A percentile compares a stretch with the other conserved stretches of the same genome.
Conservation (phyloP, 345 rosid genomes). For the Ricinus communis region DNA sequence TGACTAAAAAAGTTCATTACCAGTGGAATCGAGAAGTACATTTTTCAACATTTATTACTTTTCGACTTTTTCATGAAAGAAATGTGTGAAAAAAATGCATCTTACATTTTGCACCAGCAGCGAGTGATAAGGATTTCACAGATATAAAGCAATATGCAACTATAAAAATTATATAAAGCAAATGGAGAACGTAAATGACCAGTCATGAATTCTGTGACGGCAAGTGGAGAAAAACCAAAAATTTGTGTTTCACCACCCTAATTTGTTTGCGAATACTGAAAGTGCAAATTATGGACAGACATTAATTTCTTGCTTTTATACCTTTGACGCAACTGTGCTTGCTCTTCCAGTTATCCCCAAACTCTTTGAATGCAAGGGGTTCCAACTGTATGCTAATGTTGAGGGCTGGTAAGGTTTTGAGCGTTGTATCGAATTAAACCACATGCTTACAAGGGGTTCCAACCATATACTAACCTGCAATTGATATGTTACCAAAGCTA, state of each 20-base stretch:
- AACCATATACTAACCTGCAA: conserved; percentile 5
- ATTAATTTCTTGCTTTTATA: conserved; percentile 3
- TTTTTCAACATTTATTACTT: background rate
- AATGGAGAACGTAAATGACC: background rate
- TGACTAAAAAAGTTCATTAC: background rate
- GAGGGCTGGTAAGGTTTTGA: too few relatives aligned
- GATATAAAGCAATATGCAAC: background rate
- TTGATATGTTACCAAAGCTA: conserved; percentile 16
- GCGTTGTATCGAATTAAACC: too few relatives aligned
- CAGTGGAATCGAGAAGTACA: background rate
- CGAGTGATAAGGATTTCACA: background rate
- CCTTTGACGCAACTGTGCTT: conserved; percentile 1
- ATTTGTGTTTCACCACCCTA: conserved; percentile 23
- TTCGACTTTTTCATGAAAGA: background rate
- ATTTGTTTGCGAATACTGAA: background rate
- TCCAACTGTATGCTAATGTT: too few relatives aligned
- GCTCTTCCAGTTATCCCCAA: conserved; percentile 5
- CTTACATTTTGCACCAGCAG: background rate
- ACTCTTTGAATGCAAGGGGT: conserved; percentile 8
- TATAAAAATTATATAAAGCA: background rate
- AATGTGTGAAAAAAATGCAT: background rate
- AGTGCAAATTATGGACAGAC: conserved; percentile 2
- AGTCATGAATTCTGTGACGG: conserved; percentile 13
- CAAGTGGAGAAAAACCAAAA: conserved; percentile 10
- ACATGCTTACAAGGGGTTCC: conserved; percentile 13